These are phyloP conservation scores for Escovopsis sp. DNA, from an alignment of 2,329 filamentous ascomycete genomes.

Conservation along the genomic window DNA sequence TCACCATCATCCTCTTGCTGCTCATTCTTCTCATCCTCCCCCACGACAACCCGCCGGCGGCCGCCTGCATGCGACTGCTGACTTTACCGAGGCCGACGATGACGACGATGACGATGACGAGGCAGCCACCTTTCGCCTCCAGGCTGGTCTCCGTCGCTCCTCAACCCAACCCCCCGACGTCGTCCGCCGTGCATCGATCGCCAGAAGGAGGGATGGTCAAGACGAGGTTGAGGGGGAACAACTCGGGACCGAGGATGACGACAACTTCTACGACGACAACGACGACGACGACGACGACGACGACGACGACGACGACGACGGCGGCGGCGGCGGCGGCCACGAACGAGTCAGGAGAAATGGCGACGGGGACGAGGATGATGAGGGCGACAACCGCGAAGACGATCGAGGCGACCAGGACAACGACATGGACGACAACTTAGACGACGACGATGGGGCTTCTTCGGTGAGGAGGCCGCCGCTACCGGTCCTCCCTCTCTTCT, in stretches of 20 bases:
- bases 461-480: slow-evolving; percentile 11
- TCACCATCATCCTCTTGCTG: too few relatives aligned
- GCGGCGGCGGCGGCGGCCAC: too few relatives aligned
- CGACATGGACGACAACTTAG: too few relatives aligned
- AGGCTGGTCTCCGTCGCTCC: too few relatives aligned
- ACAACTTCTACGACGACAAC: slow-evolving; percentile 11
- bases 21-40: too few relatives aligned
- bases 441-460: slow-evolving; percentile 17
- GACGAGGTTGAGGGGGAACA: slow-evolving; percentile 17
- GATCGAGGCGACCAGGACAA: slow-evolving; percentile 26
- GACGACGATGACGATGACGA: slow-evolving; percentile 31
- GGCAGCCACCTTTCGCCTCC: too few relatives aligned
- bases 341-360: too few relatives aligned
- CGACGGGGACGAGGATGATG: too few relatives aligned
- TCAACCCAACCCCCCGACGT: too few relatives aligned
- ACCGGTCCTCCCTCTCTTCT: slow-evolving; percentile 60
- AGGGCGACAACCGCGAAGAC: too few relatives aligned
- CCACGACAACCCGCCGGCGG: slow-evolving; percentile 12
- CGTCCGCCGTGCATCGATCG: too few relatives aligned
- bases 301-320: slow-evolving; percentile 26
- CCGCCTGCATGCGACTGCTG: slow-evolving; percentile 40
- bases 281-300: slow-evolving; percentile 33
- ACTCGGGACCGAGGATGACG: not conserved
- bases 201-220: too few relatives aligned
- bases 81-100: slow-evolving; percentile 50